Evolutionary conservation across 2,329 filamentous ascomycete genomes (phyloP).

Genomic region (Fusarium scirpi): DNA sequence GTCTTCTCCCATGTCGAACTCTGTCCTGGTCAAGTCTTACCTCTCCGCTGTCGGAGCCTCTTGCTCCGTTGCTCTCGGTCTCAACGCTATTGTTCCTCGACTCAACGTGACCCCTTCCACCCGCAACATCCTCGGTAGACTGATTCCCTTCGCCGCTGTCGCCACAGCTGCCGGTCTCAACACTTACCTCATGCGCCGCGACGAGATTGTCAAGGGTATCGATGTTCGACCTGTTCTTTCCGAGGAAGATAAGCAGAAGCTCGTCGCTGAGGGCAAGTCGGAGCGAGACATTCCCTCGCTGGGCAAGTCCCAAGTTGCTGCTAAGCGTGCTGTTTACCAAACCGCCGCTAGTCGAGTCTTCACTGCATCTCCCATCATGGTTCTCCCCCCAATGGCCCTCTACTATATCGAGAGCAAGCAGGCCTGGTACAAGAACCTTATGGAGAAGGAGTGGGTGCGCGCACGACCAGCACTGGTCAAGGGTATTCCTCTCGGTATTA

Average conservation of each 20-base stretch:
- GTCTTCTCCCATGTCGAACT: constrained; percentile 85
- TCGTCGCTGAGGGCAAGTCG: constrained; percentile 68
- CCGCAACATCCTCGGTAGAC: constrained; percentile 80
- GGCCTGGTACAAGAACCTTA: constrained; percentile 54
- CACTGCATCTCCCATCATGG: constrained; percentile 97
- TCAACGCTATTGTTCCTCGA: constrained; percentile 90
- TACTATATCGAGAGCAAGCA: constrained; percentile 77
- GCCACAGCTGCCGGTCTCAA: constrained; percentile 92
- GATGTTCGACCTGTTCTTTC: constrained; percentile 88
- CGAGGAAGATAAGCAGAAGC: constrained; percentile 72
- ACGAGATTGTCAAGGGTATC: constrained; percentile 93
- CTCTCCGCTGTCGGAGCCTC: constrained; percentile 91
- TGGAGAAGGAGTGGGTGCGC: constrained; percentile 82
- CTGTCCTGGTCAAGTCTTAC: constrained; percentile 89
- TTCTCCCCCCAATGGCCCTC: constrained; percentile 87
- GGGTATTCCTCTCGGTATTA: constrained; percentile 76
- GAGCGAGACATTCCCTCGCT: constrained; percentile 77
- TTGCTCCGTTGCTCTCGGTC: constrained; percentile 90
- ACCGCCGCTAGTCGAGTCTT: constrained; percentile 92
- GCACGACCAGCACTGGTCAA: constrained; percentile 74
- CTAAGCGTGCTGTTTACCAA: constrained; percentile 89
- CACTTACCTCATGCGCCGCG: constrained; percentile 96
- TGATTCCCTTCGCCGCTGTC: constrained; percentile 96
- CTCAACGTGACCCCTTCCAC: constrained; percentile 83
- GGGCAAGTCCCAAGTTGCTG: constrained; percentile 89